Evolutionary conservation across 2,329 filamentous ascomycete genomes (phyloP), one percentile per base, ranked within the genome.

Genomic region (Davidsoniella australis): DNA sequence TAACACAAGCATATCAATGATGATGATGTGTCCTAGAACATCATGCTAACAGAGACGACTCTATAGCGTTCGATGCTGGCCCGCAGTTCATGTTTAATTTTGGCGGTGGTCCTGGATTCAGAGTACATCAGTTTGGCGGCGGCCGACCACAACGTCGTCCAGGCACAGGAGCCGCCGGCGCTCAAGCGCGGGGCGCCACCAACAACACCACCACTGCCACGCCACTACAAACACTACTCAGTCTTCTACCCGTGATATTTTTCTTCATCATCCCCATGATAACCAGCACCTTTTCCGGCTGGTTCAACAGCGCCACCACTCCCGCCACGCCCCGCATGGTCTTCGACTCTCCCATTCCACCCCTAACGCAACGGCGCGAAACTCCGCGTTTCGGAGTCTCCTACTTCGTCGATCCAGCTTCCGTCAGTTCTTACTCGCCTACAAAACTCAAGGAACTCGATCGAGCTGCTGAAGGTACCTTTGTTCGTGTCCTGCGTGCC

Each of bases 31-130:
- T 33, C 8, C 8, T 5, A 12, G 10, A 12, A 23, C 24, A 20
- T 10, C 12, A 12, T 37, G 18, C 37, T 36, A 53, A 53, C 52
- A 42, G 8, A 33, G 47, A 14, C 18, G 42, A 18, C 20, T 23
- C 16, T 47, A 23, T 56, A 73, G 72, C 67, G 40, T 86, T 88
- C 64, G 82, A 86, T 59, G 75, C 73, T 54, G 85, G 86, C 14
- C 86, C 85, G 23, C 83, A 86, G 57, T 95, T 95, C 63, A 85
- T 94, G 49, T 96, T 96, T 67, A 95, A 95, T 66, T 77, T 95
- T 64, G 85, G 85, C 56, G 88, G 88, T 53, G 85, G 87, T 6
- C 87, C 89, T 2, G 50, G 88, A 17, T 80, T 98, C 58, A 78
- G 89, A 53, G 86, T 98, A 54, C 91, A 96, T 63, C 89, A 95